Conservation (phyloP, 305 asterid genomes). For the Stenogyne calaminthoides region DNA sequence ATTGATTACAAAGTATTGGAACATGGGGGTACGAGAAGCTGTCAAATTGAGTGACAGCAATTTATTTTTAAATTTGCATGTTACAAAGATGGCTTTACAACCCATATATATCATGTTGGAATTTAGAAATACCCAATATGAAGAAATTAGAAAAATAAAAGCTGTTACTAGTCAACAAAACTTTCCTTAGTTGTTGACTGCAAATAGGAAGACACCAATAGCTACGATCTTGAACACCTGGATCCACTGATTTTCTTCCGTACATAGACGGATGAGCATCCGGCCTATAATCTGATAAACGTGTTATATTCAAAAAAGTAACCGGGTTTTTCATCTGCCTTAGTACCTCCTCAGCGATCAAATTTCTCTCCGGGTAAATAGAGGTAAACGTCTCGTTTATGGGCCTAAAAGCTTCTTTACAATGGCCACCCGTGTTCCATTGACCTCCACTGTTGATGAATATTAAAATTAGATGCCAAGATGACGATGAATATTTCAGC, state of each 20-base stretch:
- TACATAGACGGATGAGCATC: slow-evolving; percentile 93
- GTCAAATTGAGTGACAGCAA: not conserved
- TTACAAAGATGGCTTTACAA: slow-evolving; percentile 15
- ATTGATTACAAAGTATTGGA: not conserved
- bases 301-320: slow-evolving; percentile 63
- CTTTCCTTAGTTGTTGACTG: slow-evolving; percentile 27
- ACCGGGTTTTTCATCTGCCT: slow-evolving; percentile 74
- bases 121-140: not conserved
- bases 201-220: slow-evolving; percentile 97
- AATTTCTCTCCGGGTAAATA: slow-evolving; percentile 52
- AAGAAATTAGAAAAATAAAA: slow-evolving; percentile 4
- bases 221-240: slow-evolving; percentile 84
- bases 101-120: not conserved
- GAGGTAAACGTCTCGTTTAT: slow-evolving; percentile 37
- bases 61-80: not conserved
- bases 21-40: not conserved
- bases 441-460: slow-evolving; percentile 66
- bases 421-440: slow-evolving; percentile 92
- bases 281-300: slow-evolving; percentile 66
- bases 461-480: slow-evolving; percentile 1
- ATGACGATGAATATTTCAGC: not conserved
- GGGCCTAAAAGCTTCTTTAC: slow-evolving; percentile 75
- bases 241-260: slow-evolving; percentile 50
- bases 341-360: slow-evolving; percentile 56
- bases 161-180: slow-evolving; percentile 10